These are phyloP conservation scores for Iris macrosiphon DNA, from an alignment of 106 monocot genomes.

Conservation along the genomic window DNA sequence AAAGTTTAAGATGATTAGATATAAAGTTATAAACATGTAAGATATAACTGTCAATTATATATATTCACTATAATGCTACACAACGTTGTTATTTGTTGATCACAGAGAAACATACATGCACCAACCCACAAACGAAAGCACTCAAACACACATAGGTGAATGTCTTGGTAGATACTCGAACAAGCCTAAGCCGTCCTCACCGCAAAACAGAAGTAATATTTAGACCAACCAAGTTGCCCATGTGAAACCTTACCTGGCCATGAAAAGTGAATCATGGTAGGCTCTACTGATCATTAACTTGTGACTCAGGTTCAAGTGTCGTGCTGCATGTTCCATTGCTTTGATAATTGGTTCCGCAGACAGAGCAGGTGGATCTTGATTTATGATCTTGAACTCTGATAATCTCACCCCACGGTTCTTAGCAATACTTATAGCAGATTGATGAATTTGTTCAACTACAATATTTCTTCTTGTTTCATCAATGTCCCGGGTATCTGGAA, in stretches of 20 bases:
- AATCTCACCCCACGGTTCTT: slow-evolving; percentile 54
- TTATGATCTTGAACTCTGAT: slow-evolving; percentile 76
- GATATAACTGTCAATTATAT: too few species aligned
- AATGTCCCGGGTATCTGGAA: slow-evolving; percentile 87
- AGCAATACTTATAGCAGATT: slow-evolving; percentile 67
- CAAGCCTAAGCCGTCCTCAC: too few species aligned
- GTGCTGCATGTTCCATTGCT: slow-evolving; percentile 52
- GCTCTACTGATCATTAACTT: slow-evolving; percentile 96
- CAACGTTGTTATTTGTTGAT: too few species aligned
- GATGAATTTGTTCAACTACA: slow-evolving; percentile 62
- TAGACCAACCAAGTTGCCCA: background rate
- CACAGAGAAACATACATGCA: too few species aligned
- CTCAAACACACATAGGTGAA: too few species aligned
- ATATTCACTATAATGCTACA: too few species aligned
- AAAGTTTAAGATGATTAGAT: too few species aligned
- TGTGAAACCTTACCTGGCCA: slow-evolving; percentile 66
- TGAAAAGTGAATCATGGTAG: slow-evolving; percentile 97
- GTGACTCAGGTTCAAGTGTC: slow-evolving; percentile 58
- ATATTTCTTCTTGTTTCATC: slow-evolving; percentile 80
- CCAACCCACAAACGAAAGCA: too few species aligned
- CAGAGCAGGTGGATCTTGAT: slow-evolving; percentile 87
- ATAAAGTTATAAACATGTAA: too few species aligned
- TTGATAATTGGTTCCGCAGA: slow-evolving; percentile 49
- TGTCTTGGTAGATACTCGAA: too few species aligned
- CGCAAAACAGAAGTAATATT: too few species aligned